These are phyloP conservation scores for Verruconis gallopava DNA, from an alignment of 2,329 filamentous ascomycete species.

Conservation along the genomic window DNA sequence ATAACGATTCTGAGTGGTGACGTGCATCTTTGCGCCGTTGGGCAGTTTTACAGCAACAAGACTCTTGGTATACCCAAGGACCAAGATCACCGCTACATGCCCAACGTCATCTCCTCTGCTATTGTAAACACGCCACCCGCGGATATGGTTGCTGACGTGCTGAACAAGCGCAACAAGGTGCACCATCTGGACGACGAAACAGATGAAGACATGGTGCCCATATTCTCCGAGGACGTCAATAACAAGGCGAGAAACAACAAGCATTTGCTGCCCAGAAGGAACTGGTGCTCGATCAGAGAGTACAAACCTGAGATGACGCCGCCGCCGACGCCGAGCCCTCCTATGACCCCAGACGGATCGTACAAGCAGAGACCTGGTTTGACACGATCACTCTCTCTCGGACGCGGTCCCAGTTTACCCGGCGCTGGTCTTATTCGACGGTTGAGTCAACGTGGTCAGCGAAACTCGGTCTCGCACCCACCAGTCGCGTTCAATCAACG, in stretches of 20 bases:
- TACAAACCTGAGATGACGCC: constrained; percentile 72
- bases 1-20: constrained; percentile 89
- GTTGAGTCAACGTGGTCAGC: constrained; percentile 17
- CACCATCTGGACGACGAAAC: constrained; percentile 57
- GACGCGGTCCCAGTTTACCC: not conserved
- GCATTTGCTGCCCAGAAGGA: constrained; percentile 72
- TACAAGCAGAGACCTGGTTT: constrained; percentile 6
- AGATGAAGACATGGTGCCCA: constrained; percentile 89
- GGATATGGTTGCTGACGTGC: constrained; percentile 74
- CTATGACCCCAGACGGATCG: not conserved
- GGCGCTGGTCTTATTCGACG: constrained; percentile 6
- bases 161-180: constrained; percentile 82
- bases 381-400: constrained; percentile 3
- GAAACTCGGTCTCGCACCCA: constrained; percentile 16
- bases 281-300: constrained; percentile 87
- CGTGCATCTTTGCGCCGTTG: constrained; percentile 82
- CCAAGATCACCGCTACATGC: constrained; percentile 90
- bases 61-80: constrained; percentile 75
- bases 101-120: constrained; percentile 84
- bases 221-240: constrained; percentile 82
- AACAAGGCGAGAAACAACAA: constrained; percentile 86
- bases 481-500: constrained; percentile 8
- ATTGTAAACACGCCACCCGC: constrained; percentile 88
- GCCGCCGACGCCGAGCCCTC: constrained; percentile 46
- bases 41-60: constrained; percentile 89